Base-by-base conservation (phyloP, 1,139 yeast genomes). In the Protomyces inundatus region DNA sequence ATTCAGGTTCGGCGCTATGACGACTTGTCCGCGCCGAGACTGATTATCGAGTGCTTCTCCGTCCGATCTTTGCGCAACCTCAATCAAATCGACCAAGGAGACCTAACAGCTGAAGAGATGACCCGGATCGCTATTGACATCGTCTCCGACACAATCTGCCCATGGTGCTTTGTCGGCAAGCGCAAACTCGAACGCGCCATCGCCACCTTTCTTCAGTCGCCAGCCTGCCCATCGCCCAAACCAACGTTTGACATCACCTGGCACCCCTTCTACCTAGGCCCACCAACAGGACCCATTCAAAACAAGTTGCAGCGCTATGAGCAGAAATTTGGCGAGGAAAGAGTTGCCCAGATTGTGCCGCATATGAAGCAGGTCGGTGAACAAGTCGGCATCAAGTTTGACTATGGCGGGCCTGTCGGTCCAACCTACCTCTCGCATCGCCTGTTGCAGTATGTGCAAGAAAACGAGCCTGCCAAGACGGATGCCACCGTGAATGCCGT, bases 101-200 rank as follows among this genome's bases (percentile, higher is more conserved):
- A 2, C 3, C 3, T 2, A 36, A 3, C 2, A 36, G 39, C 9
- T 12, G 3, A 9, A 9, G 48, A 3, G 7, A 42, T 42, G 48
- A 16, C 48, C 4, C 48, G 48, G 5, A 58, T 66, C 14, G 58
- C 63, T 1, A 64, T 66, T 39, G 58, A 61, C 9, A 64, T 66
- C 42, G 51, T 66, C 30, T 64, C 67, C 7, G 68, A 66, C 61
- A 67, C 64, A 32, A 58, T 66, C 56, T 66, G 68, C 39, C 68
- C 68, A n/a, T 66, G 66, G 65, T 66, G 68, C 64, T 65, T 60
- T 54, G 57, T 66, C 10, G 68, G 68, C 54, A 58, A 64, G 39
- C 35, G 66, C 14, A 59, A 63, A 32, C 65, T 66, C 35, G 65
- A 61, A 46, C 59, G 60, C 16, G 68, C 68, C 23, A 66, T 66